phyloP scores from a whole-genome alignment of 495 filamentous ascomycete genomes.

The Neurospora hispaniola region DNA sequence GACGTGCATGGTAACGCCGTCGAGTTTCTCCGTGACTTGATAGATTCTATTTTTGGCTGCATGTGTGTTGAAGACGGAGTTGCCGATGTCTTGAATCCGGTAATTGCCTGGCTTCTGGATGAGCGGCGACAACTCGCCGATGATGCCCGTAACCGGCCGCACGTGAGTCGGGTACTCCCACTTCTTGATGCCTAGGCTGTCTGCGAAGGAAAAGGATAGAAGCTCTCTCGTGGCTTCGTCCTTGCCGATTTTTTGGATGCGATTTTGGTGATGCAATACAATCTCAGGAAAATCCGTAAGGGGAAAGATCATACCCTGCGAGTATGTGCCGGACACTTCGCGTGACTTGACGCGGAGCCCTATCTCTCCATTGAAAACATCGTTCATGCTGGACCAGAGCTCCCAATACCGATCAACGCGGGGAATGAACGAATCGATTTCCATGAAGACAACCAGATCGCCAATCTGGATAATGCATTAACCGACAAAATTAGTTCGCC shows the following conservation, averaged over 20 bases:
- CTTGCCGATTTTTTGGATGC: neutral
- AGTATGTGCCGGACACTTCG: neutral
- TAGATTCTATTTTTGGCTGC: neutral
- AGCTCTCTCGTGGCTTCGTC: neutral
- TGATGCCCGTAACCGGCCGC: neutral
- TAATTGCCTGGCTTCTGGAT: neutral
- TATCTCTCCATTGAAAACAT: constrained; percentile 2
- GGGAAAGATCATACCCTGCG: constrained; percentile 12
- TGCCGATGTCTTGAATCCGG: neutral
- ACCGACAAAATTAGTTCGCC: neutral
- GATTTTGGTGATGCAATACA: neutral
- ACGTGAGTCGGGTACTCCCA: constrained; percentile 13
- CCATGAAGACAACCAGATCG: constrained; percentile 16
- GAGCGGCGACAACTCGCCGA: neutral
- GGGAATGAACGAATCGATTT: constrained; percentile 18
- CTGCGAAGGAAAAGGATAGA: constrained; percentile 1
- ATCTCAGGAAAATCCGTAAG: constrained; percentile 8
- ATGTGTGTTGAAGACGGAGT: constrained; percentile 1
- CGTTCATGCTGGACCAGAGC: neutral
- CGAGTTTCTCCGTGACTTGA: constrained; percentile 19
- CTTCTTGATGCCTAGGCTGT: constrained; percentile 9
- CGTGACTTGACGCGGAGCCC: constrained; percentile 6
- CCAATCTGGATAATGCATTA: neutral
- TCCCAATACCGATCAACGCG: constrained; percentile 4
- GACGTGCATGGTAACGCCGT: constrained; percentile 16